phyloP scores from a whole-genome alignment of 495 filamentous ascomycete genomes.

The Aspergillus campestris region DNA sequence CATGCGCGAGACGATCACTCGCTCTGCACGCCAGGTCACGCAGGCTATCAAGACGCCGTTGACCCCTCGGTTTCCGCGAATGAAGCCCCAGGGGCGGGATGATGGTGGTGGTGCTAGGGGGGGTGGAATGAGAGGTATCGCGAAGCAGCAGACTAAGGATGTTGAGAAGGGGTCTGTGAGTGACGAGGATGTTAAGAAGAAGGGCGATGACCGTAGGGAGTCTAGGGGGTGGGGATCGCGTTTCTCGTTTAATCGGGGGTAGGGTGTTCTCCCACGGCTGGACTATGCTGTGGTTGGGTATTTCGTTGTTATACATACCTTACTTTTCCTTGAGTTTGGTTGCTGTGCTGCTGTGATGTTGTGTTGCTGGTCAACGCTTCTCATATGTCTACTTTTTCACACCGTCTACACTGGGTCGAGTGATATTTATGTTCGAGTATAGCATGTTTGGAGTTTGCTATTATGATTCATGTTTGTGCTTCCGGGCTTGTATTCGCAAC shows the following conservation, averaged over 20 bases:
- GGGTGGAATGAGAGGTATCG: not conserved
- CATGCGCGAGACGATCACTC: slow-evolving; percentile 36
- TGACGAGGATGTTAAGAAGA: slow-evolving; percentile 1
- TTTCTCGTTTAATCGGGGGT: slow-evolving; percentile 5
- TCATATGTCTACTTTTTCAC: too few relatives aligned
- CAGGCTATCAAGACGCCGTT: slow-evolving; percentile 19
- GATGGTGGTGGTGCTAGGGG: not conserved
- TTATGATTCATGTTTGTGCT: too few relatives aligned
- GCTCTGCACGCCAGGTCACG: slow-evolving; percentile 37
- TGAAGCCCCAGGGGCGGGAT: not conserved
- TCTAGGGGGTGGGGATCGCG: slow-evolving; percentile 2
- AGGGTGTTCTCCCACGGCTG: too few relatives aligned
- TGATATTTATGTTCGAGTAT: too few relatives aligned
- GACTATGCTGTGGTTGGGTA: too few relatives aligned
- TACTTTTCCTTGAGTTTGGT: too few relatives aligned
- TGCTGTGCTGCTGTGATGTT: too few relatives aligned
- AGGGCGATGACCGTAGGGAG: not conserved
- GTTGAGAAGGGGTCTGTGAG: slow-evolving; percentile 5
- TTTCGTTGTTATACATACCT: too few relatives aligned
- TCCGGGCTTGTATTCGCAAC: too few relatives aligned
- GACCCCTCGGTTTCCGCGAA: slow-evolving; percentile 14
- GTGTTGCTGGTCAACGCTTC: too few relatives aligned
- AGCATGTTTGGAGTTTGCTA: too few relatives aligned
- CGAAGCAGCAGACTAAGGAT: not conserved
- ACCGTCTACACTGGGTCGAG: too few relatives aligned